These are phyloP conservation scores for Chlorokybus atmophyticus DNA, from an alignment of 139 green algal species.

Conservation along the genomic window DNA sequence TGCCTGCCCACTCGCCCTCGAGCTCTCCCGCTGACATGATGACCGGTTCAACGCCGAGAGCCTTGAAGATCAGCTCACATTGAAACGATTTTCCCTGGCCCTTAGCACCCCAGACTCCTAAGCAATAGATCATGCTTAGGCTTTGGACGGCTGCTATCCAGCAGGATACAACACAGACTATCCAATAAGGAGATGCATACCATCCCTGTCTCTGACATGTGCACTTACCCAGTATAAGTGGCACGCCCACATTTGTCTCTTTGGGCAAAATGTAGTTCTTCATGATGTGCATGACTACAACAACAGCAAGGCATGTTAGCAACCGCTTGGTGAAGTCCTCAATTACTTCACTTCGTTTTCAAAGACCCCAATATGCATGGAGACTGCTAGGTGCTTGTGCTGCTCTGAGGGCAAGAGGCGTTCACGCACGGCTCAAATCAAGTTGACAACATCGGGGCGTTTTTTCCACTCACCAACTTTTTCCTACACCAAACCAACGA, in stretches of 20 bases:
- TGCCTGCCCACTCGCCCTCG: conserved; percentile 32
- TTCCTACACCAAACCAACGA: too few species aligned
- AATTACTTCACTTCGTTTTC: too few species aligned
- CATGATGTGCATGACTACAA: conserved; percentile 19
- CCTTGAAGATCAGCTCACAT: conserved; percentile 33
- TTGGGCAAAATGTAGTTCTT: conserved; percentile 34
- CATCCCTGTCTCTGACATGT: conserved; percentile 1
- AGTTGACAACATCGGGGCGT: too few species aligned
- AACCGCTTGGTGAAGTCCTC: too few species aligned
- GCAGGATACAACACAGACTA: conserved; percentile 2
- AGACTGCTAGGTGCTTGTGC: too few species aligned
- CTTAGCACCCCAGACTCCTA: conserved; percentile 36
- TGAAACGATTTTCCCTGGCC: conserved; percentile 40
- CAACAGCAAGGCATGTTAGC: too few species aligned
- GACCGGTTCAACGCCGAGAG: conserved; percentile 30
- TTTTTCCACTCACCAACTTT: too few species aligned
- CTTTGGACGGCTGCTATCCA: not conserved
- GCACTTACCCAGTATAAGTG: conserved; percentile 13
- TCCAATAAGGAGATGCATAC: conserved; percentile 1
- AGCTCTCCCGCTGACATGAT: conserved; percentile 36
- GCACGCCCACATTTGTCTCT: conserved; percentile 11
- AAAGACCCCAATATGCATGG: too few species aligned
- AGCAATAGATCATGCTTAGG: not conserved
- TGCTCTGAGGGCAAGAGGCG: too few species aligned
- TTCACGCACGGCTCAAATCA: too few species aligned